A percentile compares a stretch with the other conserved stretches of the same genome.
Evolutionary conservation across 495 filamentous ascomycete species (phyloP).

Genomic region (Chaetomium fimeti): DNA sequence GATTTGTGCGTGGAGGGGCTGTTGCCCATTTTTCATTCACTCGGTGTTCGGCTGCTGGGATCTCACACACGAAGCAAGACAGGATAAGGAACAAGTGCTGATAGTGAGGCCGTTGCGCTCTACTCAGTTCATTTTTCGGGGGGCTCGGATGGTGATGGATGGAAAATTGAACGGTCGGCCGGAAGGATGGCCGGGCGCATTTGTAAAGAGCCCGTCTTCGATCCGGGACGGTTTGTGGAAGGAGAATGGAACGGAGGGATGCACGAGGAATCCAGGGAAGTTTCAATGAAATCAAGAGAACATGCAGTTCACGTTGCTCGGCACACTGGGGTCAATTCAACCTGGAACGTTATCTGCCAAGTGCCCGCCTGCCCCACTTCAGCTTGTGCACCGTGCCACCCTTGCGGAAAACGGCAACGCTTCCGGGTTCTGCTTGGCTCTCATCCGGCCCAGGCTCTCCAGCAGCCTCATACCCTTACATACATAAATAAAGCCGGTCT

Average conservation of each 20-base stretch:
- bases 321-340: neutral
- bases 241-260: slow-evolving; percentile 10
- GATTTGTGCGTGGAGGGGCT: slow-evolving; percentile 37
- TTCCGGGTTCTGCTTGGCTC: slow-evolving; percentile 15
- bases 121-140: slow-evolving; percentile 16
- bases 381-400: slow-evolving; percentile 25
- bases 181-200: slow-evolving; percentile 6
- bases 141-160: neutral
- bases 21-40: slow-evolving; percentile 38
- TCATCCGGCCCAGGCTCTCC: neutral
- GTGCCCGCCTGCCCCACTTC: slow-evolving; percentile 4
- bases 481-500: neutral
- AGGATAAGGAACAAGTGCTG: neutral
- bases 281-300: neutral
- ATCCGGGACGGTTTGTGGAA: neutral
- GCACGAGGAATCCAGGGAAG: neutral
- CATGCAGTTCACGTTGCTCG: neutral
- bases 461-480: neutral
- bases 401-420: slow-evolving; percentile 8
- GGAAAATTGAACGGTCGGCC: neutral
- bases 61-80: slow-evolving; percentile 11
- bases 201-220: slow-evolving; percentile 8
- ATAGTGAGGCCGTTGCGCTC: neutral
- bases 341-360: too few species aligned
- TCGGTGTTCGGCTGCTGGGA: slow-evolving; percentile 20